Base-by-base conservation (phyloP, 805 yeast genomes). In the Nakazawaea ambrosiae region DNA sequence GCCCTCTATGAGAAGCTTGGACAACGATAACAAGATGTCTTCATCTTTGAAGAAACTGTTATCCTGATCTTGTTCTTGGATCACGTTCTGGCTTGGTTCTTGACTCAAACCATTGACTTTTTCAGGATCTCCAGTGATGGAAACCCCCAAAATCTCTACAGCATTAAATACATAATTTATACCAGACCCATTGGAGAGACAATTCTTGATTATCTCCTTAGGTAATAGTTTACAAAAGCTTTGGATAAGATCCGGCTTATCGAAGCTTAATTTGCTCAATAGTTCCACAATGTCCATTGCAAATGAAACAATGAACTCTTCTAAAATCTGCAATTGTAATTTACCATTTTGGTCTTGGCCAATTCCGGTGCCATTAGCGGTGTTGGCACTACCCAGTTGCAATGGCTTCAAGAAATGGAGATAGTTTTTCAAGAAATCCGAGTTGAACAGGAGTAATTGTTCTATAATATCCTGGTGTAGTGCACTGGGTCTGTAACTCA, bases 401-500 rank as follows among this genome's bases (percentile, higher is more conserved):
- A 23, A 32, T 2, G 48, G 56, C 35, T 55, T 57, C 18, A 61
- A 39, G 2, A 57, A 45, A 27, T 46, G 42, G 2, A 50, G 45
- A 38, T 47, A 54, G n/a, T 42, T 34, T n/a, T 33, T 33, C 11
- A 57, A 30, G n/a, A 56, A 39, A 20, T 25, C 56, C 25, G 53
- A 46, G 4, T 50, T 46, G 34, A 58, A 53, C 2, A 44, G 44
- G 8, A 63, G 48, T 3, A 56, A 38, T 27, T 50, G 49, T 34
- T 49, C 63, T 46, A 63, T 58, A 18, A 68, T 59, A 11, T 51
- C 48, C 26, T 49, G 55, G 16, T 60, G 61, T 1, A 79, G 64
- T 1, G 90, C 88, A 39, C 73, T 70, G 1, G 84, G 79, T 49
- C 84, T 63, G 54, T 77, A 84, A 16, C 56, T 65, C 5, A 81